Conservation (phyloP, 345 rosid species). For the Arabidopsis arenosa region DNA sequence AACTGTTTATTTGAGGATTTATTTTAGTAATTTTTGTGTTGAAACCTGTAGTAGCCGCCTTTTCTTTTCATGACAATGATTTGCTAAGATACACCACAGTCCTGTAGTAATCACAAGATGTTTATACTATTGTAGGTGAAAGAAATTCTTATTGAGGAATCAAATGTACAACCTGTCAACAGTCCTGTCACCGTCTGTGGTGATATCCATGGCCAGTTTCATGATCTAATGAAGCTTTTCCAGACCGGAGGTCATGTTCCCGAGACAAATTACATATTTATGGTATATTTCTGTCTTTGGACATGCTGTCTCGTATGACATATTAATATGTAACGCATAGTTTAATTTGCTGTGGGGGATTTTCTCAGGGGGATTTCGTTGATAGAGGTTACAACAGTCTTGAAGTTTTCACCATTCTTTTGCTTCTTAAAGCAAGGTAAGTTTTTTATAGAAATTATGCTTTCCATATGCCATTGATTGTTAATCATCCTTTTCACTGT, state of each 20-base stretch:
- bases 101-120: slow-evolving; percentile 1
- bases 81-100: slow-evolving; percentile 19
- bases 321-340: background rate
- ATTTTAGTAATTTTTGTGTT: background rate
- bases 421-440: slow-evolving; percentile 96
- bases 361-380: slow-evolving; percentile 87
- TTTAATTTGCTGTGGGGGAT: slow-evolving; percentile 22
- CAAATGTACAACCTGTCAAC: slow-evolving; percentile 99
- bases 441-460: background rate
- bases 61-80: background rate
- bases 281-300: slow-evolving; percentile 54
- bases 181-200: slow-evolving; percentile 99
- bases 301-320: background rate
- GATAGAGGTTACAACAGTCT: slow-evolving; percentile 98
- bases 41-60: background rate
- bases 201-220: slow-evolving; percentile 99
- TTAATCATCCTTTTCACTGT: background rate
- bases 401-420: slow-evolving; percentile 94
- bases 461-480: background rate
- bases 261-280: slow-evolving; percentile 96
- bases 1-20: slow-evolving; percentile 1
- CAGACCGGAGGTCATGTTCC: slow-evolving; percentile 99
- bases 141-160: slow-evolving; percentile 95
- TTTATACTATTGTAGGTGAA: slow-evolving; percentile 66
- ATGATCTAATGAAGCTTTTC: slow-evolving; percentile 98